Percentiles rank a stretch among this genome's conserved stretches.
Conservation (phyloP, 768 basidiomycete species). For the Mycena chlorophos region DNA sequence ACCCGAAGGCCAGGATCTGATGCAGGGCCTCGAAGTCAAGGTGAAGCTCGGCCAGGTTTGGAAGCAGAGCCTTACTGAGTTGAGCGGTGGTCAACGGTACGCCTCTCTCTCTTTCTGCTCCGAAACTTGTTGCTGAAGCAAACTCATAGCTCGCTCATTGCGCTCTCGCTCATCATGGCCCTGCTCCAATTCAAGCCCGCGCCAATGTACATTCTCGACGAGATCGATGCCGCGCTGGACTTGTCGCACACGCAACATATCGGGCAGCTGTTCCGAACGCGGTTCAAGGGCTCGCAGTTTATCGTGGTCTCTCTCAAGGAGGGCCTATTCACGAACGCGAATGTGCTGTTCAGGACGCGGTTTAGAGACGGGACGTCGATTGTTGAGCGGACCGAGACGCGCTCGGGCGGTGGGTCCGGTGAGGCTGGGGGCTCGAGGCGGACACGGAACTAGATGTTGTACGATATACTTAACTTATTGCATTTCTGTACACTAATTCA, state of each 20-base stretch:
- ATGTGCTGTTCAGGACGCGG: slow-evolving; percentile 88
- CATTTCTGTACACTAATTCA: slow-evolving; percentile 8
- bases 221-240: slow-evolving; percentile 97
- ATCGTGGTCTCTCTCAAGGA: slow-evolving; percentile 98
- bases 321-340: slow-evolving; percentile 95
- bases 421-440: slow-evolving; percentile 24
- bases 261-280: slow-evolving; percentile 93
- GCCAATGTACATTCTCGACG: slow-evolving; percentile 99
- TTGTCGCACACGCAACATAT: slow-evolving; percentile 97
- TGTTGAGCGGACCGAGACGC: slow-evolving; percentile 76
- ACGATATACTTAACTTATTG: neutral
- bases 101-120: slow-evolving; percentile 25
- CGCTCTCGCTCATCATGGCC: slow-evolving; percentile 97
- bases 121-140: neutral
- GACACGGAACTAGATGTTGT: neutral
- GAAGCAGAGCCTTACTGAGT: slow-evolving; percentile 96
- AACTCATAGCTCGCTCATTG: slow-evolving; percentile 84
- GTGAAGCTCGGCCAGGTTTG: slow-evolving; percentile 92
- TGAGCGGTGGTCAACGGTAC: slow-evolving; percentile 95
- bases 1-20: slow-evolving; percentile 90
- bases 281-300: slow-evolving; percentile 98
- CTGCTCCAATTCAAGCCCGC: slow-evolving; percentile 99
- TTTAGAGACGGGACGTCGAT: slow-evolving; percentile 94
- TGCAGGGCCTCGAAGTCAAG: slow-evolving; percentile 95
- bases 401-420: slow-evolving; percentile 51